A percentile compares a stretch with the other conserved stretches of the same genome.
Evolutionary conservation across 2,329 filamentous ascomycete genomes (phyloP).

Genomic region (Aspergillus costaricaensis): DNA sequence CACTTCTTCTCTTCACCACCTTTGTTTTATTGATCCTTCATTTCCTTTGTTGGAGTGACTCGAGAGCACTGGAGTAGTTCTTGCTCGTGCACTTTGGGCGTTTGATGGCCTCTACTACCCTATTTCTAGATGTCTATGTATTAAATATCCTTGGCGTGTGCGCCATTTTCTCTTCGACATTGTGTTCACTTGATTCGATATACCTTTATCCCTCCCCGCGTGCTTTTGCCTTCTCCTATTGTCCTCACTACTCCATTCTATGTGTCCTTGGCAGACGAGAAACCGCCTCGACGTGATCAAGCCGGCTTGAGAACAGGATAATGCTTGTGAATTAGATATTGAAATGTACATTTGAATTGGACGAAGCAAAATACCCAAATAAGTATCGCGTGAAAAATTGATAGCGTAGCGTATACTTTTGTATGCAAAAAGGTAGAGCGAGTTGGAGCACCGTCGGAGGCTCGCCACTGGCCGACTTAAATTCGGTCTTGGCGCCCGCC

Average conservation of each 20-base stretch:
- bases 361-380: neutral
- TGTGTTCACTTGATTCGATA: slow-evolving; percentile 13
- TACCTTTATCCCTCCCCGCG: slow-evolving; percentile 5
- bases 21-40: slow-evolving; percentile 4
- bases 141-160: neutral
- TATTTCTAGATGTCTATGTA: slow-evolving; percentile 16
- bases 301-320: slow-evolving; percentile 29
- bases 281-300: slow-evolving; percentile 26
- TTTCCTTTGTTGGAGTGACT: slow-evolving; percentile 19
- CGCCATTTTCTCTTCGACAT: neutral
- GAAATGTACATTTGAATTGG: slow-evolving; percentile 15
- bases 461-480: neutral
- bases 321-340: slow-evolving; percentile 25
- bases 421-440: neutral
- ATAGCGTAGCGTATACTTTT: neutral
- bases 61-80: slow-evolving; percentile 8
- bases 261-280: slow-evolving; percentile 14
- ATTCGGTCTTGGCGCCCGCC: neutral
- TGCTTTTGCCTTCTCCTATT: slow-evolving; percentile 16
- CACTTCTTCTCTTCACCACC: neutral
- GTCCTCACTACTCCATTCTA: slow-evolving; percentile 11
- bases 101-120: slow-evolving; percentile 15
- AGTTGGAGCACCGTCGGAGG: neutral
- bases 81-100: slow-evolving; percentile 15
- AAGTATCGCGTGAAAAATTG: neutral